These are phyloP conservation scores for Epichloe scottii DNA, from an alignment of 2,329 filamentous ascomycete species.

Conservation along the genomic window DNA sequence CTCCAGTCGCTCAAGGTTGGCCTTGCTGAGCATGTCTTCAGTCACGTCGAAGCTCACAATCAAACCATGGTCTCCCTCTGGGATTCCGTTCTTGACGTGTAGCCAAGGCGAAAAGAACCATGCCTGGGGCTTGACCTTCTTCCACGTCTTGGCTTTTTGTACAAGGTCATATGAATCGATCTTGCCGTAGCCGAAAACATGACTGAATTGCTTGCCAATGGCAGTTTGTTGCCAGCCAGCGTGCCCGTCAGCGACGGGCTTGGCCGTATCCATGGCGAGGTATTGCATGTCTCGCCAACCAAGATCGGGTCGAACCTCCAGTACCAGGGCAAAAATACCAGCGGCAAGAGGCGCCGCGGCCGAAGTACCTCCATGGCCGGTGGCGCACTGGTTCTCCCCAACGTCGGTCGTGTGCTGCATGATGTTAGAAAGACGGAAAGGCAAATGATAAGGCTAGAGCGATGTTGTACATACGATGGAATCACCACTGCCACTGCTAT, in stretches of 20 bases:
- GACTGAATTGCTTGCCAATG: conserved; percentile 78
- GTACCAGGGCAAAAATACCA: conserved; percentile 78
- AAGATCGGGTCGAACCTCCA: conserved; percentile 74
- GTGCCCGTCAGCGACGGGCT: conserved; percentile 57
- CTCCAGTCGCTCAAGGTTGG: conserved; percentile 78
- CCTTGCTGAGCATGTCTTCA: conserved; percentile 61
- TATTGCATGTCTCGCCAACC: conserved; percentile 94
- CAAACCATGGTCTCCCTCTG: conserved; percentile 71
- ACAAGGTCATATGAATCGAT: conserved; percentile 80
- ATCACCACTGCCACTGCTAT: conserved; percentile 81
- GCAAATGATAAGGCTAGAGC: background rate
- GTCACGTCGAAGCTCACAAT: conserved; percentile 75
- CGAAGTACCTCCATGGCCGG: conserved; percentile 83
- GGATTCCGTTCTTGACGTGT: conserved; percentile 74
- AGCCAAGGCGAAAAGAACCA: conserved; percentile 94
- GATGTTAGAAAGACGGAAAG: conserved; percentile 1
- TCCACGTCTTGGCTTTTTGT: conserved; percentile 72
- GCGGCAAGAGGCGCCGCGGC: conserved; percentile 88
- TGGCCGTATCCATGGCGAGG: conserved; percentile 70
- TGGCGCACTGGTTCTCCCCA: conserved; percentile 66
- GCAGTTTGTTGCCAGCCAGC: conserved; percentile 72
- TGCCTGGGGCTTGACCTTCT: conserved; percentile 84
- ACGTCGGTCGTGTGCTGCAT: conserved; percentile 82
- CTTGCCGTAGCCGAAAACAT: conserved; percentile 93
- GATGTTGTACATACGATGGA: conserved; percentile 48